These are phyloP conservation scores for Polysphondylium violaceum DNA, from an alignment of 78 protist genomes.

Conservation along the genomic window DNA sequence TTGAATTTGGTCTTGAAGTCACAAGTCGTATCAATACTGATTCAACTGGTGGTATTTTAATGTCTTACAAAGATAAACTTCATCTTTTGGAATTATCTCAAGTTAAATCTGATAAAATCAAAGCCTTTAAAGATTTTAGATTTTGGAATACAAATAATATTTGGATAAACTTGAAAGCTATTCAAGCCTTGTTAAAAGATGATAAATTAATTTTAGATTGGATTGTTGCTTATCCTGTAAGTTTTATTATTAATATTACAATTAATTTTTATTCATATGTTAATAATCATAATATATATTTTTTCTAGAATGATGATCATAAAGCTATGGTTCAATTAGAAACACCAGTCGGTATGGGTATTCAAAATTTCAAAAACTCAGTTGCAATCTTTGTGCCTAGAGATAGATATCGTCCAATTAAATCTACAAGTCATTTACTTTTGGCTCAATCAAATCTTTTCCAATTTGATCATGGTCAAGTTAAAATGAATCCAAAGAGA, in stretches of 20 bases:
- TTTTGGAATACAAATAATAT: slow-evolving; percentile 98
- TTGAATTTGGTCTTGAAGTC: slow-evolving; percentile 94
- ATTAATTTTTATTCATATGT: background rate
- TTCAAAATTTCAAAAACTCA: slow-evolving; percentile 90
- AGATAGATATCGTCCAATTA: slow-evolving; percentile 98
- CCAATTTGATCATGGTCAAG: slow-evolving; percentile 78
- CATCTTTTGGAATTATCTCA: slow-evolving; percentile 95
- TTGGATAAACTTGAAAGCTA: slow-evolving; percentile 88
- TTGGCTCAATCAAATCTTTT: slow-evolving; percentile 92
- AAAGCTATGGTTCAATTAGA: slow-evolving; percentile 96
- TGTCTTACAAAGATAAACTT: slow-evolving; percentile 79
- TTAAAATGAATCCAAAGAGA: slow-evolving; percentile 54
- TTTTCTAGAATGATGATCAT: slow-evolving; percentile 68
- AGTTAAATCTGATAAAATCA: slow-evolving; percentile 94
- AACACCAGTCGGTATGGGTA: slow-evolving; percentile 97
- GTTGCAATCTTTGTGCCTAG: slow-evolving; percentile 95
- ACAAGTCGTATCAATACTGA: slow-evolving; percentile 95
- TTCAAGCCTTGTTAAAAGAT: slow-evolving; percentile 14
- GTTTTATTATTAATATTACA: background rate
- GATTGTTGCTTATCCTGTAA: slow-evolving; percentile 62
- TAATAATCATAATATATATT: slow-evolving; percentile 5
- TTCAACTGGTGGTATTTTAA: slow-evolving; percentile 97
- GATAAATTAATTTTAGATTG: slow-evolving; percentile 62
- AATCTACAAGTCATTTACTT: slow-evolving; percentile 91
- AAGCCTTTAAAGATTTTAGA: slow-evolving; percentile 90